Evolutionary conservation across 1,284 basidiomycete genomes (phyloP).

Genomic region (Mrakiaceae sp.): DNA sequence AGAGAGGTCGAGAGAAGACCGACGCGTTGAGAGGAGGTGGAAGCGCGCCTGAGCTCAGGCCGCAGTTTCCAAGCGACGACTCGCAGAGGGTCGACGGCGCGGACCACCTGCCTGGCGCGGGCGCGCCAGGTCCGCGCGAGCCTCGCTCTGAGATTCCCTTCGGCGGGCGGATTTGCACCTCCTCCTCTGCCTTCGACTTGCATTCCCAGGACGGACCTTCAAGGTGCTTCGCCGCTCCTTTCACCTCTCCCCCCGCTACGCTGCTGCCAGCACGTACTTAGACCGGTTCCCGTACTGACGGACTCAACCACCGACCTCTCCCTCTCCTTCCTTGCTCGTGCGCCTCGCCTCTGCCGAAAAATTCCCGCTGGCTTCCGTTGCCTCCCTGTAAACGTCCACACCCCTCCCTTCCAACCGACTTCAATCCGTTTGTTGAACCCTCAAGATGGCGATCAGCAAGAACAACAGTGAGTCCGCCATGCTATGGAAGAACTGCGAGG

Average conservation of each 20-base stretch:
- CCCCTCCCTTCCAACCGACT: background rate
- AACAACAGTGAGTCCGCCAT: slow-evolving; percentile 25
- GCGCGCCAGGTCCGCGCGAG: background rate
- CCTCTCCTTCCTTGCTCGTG: too few relatives aligned
- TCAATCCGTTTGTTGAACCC: background rate
- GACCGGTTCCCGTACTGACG: background rate
- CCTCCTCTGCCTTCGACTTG: background rate
- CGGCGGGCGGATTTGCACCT: background rate
- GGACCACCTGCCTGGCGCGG: too few relatives aligned
- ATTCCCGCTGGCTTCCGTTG: background rate
- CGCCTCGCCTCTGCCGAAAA: too few relatives aligned
- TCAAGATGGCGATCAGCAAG: slow-evolving; percentile 27
- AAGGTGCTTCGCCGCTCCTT: background rate
- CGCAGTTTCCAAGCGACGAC: background rate
- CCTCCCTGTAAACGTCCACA: background rate
- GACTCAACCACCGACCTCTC: background rate
- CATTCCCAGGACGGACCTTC: background rate
- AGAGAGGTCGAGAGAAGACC: too few relatives aligned
- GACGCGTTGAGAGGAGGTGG: too few relatives aligned
- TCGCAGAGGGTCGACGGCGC: too few relatives aligned
- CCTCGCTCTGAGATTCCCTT: background rate
- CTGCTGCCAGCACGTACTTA: background rate
- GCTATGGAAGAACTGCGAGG: background rate
- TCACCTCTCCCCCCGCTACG: background rate
- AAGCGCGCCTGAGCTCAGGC: background rate